Evolutionary conservation across 2,329 filamentous ascomycete genomes (phyloP), one percentile per base, ranked within the genome.

Genomic region (Elsinoe perseae): DNA sequence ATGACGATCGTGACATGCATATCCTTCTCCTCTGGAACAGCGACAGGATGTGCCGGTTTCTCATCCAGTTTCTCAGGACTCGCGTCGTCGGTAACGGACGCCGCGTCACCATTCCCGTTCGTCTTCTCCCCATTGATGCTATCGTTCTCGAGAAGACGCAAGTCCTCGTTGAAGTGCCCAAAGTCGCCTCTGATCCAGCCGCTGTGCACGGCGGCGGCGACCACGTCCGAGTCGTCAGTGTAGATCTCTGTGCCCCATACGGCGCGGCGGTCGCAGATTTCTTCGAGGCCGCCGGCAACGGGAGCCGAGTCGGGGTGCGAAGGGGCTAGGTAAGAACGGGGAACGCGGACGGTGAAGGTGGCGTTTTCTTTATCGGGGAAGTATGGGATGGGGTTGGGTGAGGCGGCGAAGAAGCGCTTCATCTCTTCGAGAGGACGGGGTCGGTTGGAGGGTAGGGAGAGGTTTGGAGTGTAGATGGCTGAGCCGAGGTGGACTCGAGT

Each of bases 191-290:
- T 84, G 62, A 98, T 86, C 84, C 90, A 97, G 2, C 93, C 93
- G 1, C 85, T 84, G 69, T 98, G 93, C 44, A 98, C 92, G 58
- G 91, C 92, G 1, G 92, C 91, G 0, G 90, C 92, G 21, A 98
- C 80, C 0, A 93, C 83, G 66, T 98, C 93, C 0, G 90, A 95
- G 70, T 98, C 93, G 64, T 98, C 93, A 0, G 90, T 95, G 68
- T 97, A 97, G 5, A 98, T 80, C 34, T 95, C 91, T 0, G 89
- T 93, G 1, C 93, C 93, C 91, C 92, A 98, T 0, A 98, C 70
- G 6, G 88, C 87, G 18, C 86, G 81, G 30, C 89, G 81, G 6
- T 82, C 75, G 9, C 90, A 95, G 53, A 97, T 91, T 62, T 95
- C 88, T 67, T 93, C 87, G 27, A 92, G 80, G 9, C 62, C 61